Conservation (phyloP, 2,329 filamentous ascomycete species). For the Clonostachys rhizophaga region DNA sequence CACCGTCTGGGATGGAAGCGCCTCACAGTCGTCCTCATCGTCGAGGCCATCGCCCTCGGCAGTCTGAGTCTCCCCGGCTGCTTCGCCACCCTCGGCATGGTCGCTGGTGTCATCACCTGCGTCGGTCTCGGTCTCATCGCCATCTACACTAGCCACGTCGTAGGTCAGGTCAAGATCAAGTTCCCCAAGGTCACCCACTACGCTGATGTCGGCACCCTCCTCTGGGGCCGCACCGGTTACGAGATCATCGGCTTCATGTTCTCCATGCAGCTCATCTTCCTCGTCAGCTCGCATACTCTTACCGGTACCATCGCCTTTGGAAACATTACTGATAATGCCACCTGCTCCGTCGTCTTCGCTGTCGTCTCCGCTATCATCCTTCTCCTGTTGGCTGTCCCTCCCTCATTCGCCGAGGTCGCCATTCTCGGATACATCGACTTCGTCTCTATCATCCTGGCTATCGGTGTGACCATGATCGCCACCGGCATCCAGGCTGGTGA, state of each 20-base stretch:
- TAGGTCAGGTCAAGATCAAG: slow-evolving; percentile 42
- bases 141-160: slow-evolving; percentile 41
- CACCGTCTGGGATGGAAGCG: slow-evolving; percentile 54
- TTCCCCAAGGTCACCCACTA: slow-evolving; percentile 59
- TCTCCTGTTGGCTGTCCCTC: slow-evolving; percentile 38
- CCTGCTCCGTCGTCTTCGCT: slow-evolving; percentile 40
- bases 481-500: slow-evolving; percentile 43
- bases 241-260: slow-evolving; percentile 60
- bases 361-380: slow-evolving; percentile 40
- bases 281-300: slow-evolving; percentile 65
- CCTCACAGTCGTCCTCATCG: slow-evolving; percentile 48
- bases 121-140: slow-evolving; percentile 38
- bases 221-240: slow-evolving; percentile 55
- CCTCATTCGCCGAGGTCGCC: slow-evolving; percentile 43
- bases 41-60: slow-evolving; percentile 53
- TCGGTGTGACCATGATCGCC: slow-evolving; percentile 62
- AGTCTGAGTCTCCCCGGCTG: slow-evolving; percentile 44
- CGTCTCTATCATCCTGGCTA: slow-evolving; percentile 57
- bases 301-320: slow-evolving; percentile 68
- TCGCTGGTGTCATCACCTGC: slow-evolving; percentile 36
- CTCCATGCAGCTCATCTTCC: slow-evolving; percentile 60
- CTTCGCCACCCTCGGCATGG: slow-evolving; percentile 50
- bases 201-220: slow-evolving; percentile 60
- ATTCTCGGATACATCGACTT: slow-evolving; percentile 52
- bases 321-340: slow-evolving; percentile 52